Percentiles rank a stretch among this genome's conserved stretches.
These are phyloP conservation scores for Jasminum sambac DNA, from an alignment of 257 asterid genomes.

Conservation along the genomic window DNA sequence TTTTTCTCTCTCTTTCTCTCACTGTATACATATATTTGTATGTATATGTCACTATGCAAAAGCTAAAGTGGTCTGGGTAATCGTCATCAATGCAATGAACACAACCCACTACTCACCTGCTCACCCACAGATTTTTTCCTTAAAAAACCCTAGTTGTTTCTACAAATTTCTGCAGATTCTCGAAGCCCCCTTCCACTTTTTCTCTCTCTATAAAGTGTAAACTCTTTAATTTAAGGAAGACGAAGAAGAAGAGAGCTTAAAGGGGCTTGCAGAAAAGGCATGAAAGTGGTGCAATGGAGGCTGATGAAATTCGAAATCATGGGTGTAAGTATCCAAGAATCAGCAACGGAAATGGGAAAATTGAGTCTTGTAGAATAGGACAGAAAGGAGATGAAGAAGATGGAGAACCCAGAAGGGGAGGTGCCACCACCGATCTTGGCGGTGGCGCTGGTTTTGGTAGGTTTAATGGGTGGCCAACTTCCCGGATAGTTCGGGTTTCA, in stretches of 20 bases:
- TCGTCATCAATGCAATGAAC: constrained; percentile 56
- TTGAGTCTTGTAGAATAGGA: constrained; percentile 24
- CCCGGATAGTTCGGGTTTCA: constrained; percentile 74
- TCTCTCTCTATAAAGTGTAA: background rate
- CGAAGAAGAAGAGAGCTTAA: constrained; percentile 9
- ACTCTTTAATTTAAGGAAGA: background rate
- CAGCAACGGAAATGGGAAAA: constrained; percentile 33
- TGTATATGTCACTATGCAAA: constrained; percentile 29
- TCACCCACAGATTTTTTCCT: constrained; percentile 29
- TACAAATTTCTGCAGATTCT: constrained; percentile 12
- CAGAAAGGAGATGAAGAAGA: constrained; percentile 49
- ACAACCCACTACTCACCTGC: constrained; percentile 12
- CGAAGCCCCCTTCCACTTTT: constrained; percentile 3
- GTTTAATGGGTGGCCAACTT: constrained; percentile 59
- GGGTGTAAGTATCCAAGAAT: constrained; percentile 43
- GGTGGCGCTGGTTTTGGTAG: constrained; percentile 36
- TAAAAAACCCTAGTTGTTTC: constrained; percentile 45
- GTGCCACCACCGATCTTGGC: constrained; percentile 1
- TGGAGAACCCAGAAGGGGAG: constrained; percentile 33
- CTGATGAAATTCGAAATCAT: constrained; percentile 45
- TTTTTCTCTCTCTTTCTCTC: constrained; percentile 11
- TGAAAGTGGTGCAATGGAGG: constrained; percentile 57
- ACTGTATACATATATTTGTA: constrained; percentile 19
- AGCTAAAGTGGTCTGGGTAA: constrained; percentile 44
- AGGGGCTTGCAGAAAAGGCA: constrained; percentile 38